A percentile compares a stretch with the other conserved stretches of the same genome.
Evolutionary conservation across 495 filamentous ascomycete species (phyloP).

Genomic region (Pyronema omphalodes): DNA sequence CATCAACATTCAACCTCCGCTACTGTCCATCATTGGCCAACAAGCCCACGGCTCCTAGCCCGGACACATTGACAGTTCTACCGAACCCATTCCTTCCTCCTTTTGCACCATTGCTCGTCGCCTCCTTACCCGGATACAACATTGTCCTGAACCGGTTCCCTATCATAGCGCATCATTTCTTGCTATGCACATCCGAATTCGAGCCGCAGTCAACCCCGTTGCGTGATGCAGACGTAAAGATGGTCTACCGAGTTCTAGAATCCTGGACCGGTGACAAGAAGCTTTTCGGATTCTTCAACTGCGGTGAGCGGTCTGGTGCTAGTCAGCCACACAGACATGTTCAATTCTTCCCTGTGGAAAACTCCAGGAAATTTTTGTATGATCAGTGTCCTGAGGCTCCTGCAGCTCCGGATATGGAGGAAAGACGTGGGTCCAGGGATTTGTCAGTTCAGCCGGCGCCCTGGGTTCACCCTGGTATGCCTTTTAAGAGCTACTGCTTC

Average conservation of each 20-base stretch:
- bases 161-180: conserved; percentile 61
- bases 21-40: conserved; percentile 59
- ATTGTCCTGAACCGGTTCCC: conserved; percentile 67
- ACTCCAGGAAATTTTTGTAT: conserved; percentile 21
- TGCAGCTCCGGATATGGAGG: neutral
- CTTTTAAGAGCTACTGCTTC: neutral
- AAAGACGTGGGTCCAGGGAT: neutral
- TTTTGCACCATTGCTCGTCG: conserved; percentile 40
- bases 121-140: conserved; percentile 38
- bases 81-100: conserved; percentile 60
- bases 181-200: conserved; percentile 50
- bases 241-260: conserved; percentile 44
- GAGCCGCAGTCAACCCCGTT: conserved; percentile 51
- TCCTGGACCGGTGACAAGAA: conserved; percentile 33
- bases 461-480: neutral
- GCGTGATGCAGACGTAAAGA: conserved; percentile 44
- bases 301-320: conserved; percentile 55
- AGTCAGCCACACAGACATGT: conserved; percentile 65
- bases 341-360: conserved; percentile 53
- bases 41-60: conserved; percentile 40
- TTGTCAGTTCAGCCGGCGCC: neutral
- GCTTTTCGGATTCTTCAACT: conserved; percentile 73
- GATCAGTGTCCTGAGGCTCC: neutral
- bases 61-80: conserved; percentile 24
- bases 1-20: conserved; percentile 38